phyloP scores from a whole-genome alignment of 108 stramenopile genomes.

The Mediolabrus comicus region DNA sequence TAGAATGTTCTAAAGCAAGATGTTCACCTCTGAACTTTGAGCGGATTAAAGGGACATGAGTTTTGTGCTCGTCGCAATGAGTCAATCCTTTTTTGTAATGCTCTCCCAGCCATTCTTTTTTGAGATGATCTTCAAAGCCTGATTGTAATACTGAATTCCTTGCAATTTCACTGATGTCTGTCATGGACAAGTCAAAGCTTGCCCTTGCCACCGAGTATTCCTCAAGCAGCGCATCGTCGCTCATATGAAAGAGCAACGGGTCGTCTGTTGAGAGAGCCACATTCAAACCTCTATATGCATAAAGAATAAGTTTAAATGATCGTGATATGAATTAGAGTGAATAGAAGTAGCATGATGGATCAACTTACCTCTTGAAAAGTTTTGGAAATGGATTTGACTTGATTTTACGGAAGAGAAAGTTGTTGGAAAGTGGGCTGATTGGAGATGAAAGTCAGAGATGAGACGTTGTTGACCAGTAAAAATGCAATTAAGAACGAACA shows the following conservation, averaged over 20 bases:
- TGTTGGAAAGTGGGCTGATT: conserved; percentile 95
- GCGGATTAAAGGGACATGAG: conserved; percentile 86
- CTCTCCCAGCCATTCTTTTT: conserved; percentile 94
- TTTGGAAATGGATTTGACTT: conserved; percentile 91
- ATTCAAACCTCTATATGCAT: conserved; percentile 85
- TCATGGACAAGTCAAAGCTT: conserved; percentile 95
- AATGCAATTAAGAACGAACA: background rate
- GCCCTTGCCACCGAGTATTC: conserved; percentile 98
- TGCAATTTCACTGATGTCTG: conserved; percentile 97
- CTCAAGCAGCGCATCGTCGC: conserved; percentile 96
- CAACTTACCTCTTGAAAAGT: conserved; percentile 50
- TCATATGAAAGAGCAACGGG: conserved; percentile 97
- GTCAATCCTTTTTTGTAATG: conserved; percentile 79
- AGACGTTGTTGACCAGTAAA: background rate
- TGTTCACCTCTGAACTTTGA: conserved; percentile 91
- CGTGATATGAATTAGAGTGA: too few species aligned
- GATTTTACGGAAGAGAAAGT: conserved; percentile 98
- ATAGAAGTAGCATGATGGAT: background rate
- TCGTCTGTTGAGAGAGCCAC: conserved; percentile 98
- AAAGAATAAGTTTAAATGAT: conserved; percentile 6
- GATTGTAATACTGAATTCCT: conserved; percentile 94
- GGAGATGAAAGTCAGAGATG: conserved; percentile 49
- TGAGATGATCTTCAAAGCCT: conserved; percentile 94
- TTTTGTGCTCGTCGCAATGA: conserved; percentile 85
- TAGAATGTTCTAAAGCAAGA: conserved; percentile 85